Conservation (phyloP, 495 filamentous ascomycete species). For the Neurospora intermedia region DNA sequence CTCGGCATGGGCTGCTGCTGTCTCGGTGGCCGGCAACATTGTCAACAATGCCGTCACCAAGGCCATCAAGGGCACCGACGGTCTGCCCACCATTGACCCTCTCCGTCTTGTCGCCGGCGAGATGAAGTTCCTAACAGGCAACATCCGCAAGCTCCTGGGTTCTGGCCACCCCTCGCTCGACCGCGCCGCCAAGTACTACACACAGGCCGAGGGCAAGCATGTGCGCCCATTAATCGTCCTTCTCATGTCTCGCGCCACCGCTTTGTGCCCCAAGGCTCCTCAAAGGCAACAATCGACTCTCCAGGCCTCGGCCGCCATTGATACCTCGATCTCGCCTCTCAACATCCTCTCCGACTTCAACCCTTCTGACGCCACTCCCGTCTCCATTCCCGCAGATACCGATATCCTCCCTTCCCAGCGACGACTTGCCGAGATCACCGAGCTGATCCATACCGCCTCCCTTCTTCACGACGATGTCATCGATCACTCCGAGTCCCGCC, state of each 20-base stretch:
- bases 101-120: conserved; percentile 82
- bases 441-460: conserved; percentile 93
- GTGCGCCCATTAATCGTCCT: conserved; percentile 88
- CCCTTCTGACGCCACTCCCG: conserved; percentile 43
- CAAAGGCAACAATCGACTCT: conserved; percentile 25
- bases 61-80: conserved; percentile 35
- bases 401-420: conserved; percentile 88
- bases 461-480: conserved; percentile 97
- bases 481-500: conserved; percentile 74
- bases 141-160: conserved; percentile 77
- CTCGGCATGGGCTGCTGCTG: conserved; percentile 47
- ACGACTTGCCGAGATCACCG: conserved; percentile 89
- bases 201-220: conserved; percentile 92
- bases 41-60: conserved; percentile 57
- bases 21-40: conserved; percentile 67
- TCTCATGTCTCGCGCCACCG: conserved; percentile 89
- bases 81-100: conserved; percentile 53
- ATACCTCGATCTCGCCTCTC: conserved; percentile 66
- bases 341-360: conserved; percentile 73
- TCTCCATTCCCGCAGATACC: conserved; percentile 45
- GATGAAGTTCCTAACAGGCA: conserved; percentile 85
- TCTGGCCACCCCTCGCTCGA: conserved; percentile 91
- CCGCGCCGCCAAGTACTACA: conserved; percentile 95
- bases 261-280: conserved; percentile 57
- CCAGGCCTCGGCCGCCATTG: conserved; percentile 42